phyloP scores from a whole-genome alignment of 768 basidiomycete genomes.

The Lyophyllum atratum region DNA sequence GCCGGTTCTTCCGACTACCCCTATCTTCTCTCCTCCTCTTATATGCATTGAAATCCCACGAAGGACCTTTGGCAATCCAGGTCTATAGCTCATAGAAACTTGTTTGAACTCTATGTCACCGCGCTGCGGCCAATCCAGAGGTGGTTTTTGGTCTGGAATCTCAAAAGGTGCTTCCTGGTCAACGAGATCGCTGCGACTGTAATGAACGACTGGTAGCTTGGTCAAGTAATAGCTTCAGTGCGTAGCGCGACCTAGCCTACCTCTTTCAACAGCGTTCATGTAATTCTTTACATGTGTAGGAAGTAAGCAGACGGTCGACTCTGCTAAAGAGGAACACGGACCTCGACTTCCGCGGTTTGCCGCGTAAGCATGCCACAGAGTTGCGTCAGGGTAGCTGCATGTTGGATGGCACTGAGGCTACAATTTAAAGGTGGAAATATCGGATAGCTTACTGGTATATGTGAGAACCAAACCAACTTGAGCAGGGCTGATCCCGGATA shows the following conservation, averaged over 20 bases:
- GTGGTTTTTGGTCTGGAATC: constrained; percentile 54
- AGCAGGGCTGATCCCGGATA: constrained; percentile 60
- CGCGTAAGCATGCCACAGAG: constrained; percentile 55
- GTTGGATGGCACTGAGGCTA: not conserved
- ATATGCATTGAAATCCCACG: constrained; percentile 64
- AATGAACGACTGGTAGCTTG: constrained; percentile 47
- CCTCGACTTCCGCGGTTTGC: constrained; percentile 68
- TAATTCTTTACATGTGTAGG: constrained; percentile 50
- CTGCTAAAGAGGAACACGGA: constrained; percentile 19
- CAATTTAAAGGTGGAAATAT: not conserved
- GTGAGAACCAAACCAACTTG: constrained; percentile 75
- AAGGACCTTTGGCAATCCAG: constrained; percentile 72
- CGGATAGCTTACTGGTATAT: constrained; percentile 48
- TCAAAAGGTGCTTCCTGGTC: constrained; percentile 69
- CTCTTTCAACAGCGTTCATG: constrained; percentile 67
- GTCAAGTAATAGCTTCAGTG: not conserved
- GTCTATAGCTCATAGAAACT: constrained; percentile 62
- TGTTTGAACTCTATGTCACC: constrained; percentile 67
- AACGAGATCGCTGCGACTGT: constrained; percentile 50
- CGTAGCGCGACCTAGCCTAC: constrained; percentile 25
- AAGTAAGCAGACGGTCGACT: not conserved
- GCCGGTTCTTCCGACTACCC: constrained; percentile 68
- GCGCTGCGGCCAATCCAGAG: constrained; percentile 59
- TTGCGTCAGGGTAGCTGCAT: constrained; percentile 50
- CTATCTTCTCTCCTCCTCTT: constrained; percentile 71